Conservation (phyloP, 1,284 basidiomycete species). For the Cutaneotrichosporon sp. region DNA sequence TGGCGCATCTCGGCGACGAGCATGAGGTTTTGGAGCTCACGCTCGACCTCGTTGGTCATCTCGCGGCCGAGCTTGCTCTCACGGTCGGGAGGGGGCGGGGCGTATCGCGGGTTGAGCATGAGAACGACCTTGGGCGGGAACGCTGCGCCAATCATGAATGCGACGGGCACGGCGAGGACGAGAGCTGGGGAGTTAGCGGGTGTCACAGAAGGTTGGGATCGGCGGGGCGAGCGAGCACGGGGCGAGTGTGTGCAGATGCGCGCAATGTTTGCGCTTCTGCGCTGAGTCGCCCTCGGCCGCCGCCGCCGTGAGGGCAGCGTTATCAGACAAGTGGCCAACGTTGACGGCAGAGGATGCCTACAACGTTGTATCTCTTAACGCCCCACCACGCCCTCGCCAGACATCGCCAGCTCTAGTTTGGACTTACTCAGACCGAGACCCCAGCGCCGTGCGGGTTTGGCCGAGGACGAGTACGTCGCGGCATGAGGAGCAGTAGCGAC, state of each 20-base stretch:
- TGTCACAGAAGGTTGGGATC: too few species aligned
- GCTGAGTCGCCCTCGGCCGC: too few species aligned
- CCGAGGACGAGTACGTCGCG: not conserved
- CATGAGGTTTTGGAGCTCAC: slow-evolving; percentile 61
- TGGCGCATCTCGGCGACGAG: slow-evolving; percentile 54
- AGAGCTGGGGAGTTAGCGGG: slow-evolving; percentile 23
- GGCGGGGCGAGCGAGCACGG: not conserved
- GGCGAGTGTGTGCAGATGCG: not conserved
- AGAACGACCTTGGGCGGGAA: slow-evolving; percentile 60
- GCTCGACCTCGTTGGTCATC: slow-evolving; percentile 62
- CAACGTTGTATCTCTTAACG: too few species aligned
- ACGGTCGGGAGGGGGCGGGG: slow-evolving; percentile 62
- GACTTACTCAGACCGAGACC: slow-evolving; percentile 7
- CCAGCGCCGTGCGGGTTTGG: not conserved
- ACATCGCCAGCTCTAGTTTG: not conserved
- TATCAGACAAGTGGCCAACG: too few species aligned
- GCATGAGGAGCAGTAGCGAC: not conserved
- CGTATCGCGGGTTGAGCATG: slow-evolving; percentile 64
- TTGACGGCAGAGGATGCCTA: too few species aligned
- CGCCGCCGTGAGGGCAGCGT: too few species aligned
- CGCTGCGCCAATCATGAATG: slow-evolving; percentile 54
- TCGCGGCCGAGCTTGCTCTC: slow-evolving; percentile 60
- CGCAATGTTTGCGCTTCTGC: not conserved
- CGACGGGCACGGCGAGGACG: slow-evolving; percentile 34
- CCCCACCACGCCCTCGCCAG: too few species aligned